Conservation (phyloP, 2,329 filamentous ascomycete genomes). For the Torrubiella hemipterigena region DNA sequence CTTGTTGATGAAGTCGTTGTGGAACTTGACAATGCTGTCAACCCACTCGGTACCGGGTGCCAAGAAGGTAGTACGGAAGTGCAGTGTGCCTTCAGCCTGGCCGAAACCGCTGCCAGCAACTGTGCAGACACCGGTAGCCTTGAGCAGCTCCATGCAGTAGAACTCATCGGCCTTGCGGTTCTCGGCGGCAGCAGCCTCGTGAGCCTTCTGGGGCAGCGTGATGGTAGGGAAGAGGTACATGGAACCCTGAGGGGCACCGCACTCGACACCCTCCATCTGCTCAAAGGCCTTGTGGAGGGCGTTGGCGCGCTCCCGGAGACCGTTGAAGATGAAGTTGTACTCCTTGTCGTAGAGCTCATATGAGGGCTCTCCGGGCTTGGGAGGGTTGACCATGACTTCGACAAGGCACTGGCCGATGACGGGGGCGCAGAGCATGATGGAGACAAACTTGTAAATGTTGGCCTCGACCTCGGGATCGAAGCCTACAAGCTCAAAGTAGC, state of each 20-base stretch:
- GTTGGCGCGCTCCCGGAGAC: conserved; percentile 65
- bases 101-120: conserved; percentile 90
- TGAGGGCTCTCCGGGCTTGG: conserved; percentile 69
- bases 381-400: conserved; percentile 96
- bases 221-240: conserved; percentile 99
- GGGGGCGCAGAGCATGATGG: conserved; percentile 90
- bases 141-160: conserved; percentile 82
- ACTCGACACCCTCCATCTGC: conserved; percentile 92
- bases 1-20: conserved; percentile 81
- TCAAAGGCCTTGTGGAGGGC: conserved; percentile 85
- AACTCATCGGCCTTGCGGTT: conserved; percentile 77
- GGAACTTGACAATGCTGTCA: conserved; percentile 75
- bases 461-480: conserved; percentile 78
- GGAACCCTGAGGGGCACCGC: conserved; percentile 77
- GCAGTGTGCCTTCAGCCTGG: conserved; percentile 79
- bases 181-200: conserved; percentile 62
- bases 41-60: conserved; percentile 96
- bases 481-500: conserved; percentile 91
- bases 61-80: conserved; percentile 95
- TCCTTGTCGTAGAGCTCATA: conserved; percentile 75
- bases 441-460: conserved; percentile 98
- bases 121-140: conserved; percentile 89
- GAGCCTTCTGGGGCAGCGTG: conserved; percentile 61
- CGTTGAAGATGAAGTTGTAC: conserved; percentile 70
- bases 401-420: conserved; percentile 94